These are phyloP conservation scores for Claviceps capensis DNA, from an alignment of 2,329 filamentous ascomycete genomes.

Conservation along the genomic window DNA sequence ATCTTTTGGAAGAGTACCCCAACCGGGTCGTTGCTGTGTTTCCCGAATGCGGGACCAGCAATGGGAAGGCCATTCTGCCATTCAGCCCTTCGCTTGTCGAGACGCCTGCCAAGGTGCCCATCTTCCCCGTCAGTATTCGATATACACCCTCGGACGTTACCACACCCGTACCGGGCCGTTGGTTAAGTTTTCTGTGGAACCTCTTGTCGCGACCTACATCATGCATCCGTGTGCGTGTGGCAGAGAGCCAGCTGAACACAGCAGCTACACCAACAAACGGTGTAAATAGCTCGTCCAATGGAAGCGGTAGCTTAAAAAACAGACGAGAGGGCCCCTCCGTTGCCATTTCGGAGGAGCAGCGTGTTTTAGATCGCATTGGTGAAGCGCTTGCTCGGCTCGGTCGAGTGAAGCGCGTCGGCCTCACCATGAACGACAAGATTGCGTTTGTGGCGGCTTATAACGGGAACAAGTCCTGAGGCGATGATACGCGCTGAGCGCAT, in stretches of 20 bases:
- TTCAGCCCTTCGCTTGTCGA: constrained; percentile 66
- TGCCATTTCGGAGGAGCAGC: constrained; percentile 45
- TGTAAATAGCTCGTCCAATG: constrained; percentile 11
- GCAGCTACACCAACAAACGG: constrained; percentile 24
- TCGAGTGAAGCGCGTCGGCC: constrained; percentile 73
- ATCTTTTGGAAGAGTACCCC: constrained; percentile 54
- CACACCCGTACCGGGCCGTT: constrained; percentile 69
- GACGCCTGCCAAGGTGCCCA: constrained; percentile 51
- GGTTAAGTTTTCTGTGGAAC: constrained; percentile 67
- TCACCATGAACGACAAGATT: constrained; percentile 71
- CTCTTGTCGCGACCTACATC: constrained; percentile 75
- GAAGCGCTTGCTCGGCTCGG: constrained; percentile 81
- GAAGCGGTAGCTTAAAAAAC: constrained; percentile 14
- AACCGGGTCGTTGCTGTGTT: constrained; percentile 72
- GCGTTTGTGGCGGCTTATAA: constrained; percentile 62
- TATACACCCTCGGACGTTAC: constrained; percentile 85
- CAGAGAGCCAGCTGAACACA: constrained; percentile 52
- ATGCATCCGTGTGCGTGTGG: constrained; percentile 81
- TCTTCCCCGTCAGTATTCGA: constrained; percentile 82
- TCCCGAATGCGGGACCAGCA: constrained; percentile 88
- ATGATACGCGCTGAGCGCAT: neutral
- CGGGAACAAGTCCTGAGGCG: constrained; percentile 22
- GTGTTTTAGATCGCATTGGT: constrained; percentile 62
- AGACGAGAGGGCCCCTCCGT: constrained; percentile 12
- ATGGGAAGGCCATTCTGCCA: constrained; percentile 78